phyloP scores from a whole-genome alignment of 2,329 filamentous ascomycete species.

The Calonectria pseudoreteaudii region DNA sequence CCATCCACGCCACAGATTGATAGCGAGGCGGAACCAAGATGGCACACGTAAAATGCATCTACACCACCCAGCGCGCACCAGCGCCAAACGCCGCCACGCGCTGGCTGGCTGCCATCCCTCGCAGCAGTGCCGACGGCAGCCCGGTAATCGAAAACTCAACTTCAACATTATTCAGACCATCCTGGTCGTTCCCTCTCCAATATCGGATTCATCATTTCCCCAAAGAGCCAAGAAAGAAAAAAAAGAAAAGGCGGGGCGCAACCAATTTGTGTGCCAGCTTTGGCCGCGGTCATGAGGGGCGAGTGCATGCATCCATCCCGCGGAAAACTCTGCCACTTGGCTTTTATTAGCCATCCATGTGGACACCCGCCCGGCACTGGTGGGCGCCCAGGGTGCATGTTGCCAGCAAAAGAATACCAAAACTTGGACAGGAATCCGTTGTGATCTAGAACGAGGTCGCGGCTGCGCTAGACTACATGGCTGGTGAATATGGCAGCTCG shows the following conservation, averaged over 20 bases:
- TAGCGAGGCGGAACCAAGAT: neutral
- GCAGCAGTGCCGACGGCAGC: neutral
- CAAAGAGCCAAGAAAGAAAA: neutral
- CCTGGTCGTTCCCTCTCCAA: neutral
- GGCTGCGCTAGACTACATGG: neutral
- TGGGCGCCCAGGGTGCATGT: neutral
- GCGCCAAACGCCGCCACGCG: neutral
- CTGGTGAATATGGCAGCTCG: neutral
- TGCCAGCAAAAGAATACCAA: neutral
- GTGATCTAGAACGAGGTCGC: neutral
- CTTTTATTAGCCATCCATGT: neutral
- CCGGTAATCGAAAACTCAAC: neutral
- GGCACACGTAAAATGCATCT: neutral
- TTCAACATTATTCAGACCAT: neutral
- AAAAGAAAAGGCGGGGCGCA: neutral
- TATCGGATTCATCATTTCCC: slow-evolving; percentile 7
- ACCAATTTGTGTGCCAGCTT: neutral
- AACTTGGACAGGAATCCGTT: neutral
- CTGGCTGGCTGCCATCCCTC: too few relatives aligned
- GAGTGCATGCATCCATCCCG: neutral
- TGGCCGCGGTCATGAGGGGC: neutral
- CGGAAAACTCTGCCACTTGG: slow-evolving; percentile 7
- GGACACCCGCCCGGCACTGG: neutral
- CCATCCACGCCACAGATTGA: slow-evolving; percentile 8
- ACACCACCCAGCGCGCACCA: neutral